phyloP scores from a whole-genome alignment of 2,329 filamentous ascomycete species.

The Stemphylium beticola region DNA sequence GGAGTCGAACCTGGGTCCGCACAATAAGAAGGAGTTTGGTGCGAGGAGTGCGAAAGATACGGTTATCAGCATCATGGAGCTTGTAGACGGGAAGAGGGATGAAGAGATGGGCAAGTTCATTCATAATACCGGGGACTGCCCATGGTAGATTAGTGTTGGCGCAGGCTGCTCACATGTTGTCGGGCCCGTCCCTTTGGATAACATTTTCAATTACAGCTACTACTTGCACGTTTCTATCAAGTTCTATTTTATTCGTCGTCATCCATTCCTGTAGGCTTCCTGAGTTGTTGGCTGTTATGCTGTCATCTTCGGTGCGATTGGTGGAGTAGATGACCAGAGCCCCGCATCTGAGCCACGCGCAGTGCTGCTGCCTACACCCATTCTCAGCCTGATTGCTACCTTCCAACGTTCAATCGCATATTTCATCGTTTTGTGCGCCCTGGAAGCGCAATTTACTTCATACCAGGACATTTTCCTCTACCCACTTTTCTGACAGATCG shows the following conservation, averaged over 20 bases:
- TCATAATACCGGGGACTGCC: conserved; percentile 39
- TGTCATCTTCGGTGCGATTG: too few species aligned
- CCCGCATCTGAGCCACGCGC: background rate
- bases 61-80: conserved; percentile 43
- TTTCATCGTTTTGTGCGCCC: too few species aligned
- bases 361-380: background rate
- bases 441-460: too few species aligned
- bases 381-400: background rate
- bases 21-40: conserved; percentile 46
- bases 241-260: too few species aligned
- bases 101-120: conserved; percentile 41
- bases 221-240: too few species aligned
- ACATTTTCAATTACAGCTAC: background rate
- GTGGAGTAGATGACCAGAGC: background rate
- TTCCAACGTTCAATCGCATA: background rate
- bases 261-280: too few species aligned
- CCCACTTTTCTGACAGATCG: background rate
- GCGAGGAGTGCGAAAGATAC: conserved; percentile 44
- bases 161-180: too few species aligned
- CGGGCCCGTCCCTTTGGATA: background rate
- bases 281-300: too few species aligned
- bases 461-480: background rate
- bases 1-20: conserved; percentile 38
- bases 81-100: conserved; percentile 49
- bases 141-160: conserved; percentile 30